A percentile compares a stretch with the other conserved stretches of the same genome.
phyloP scores from a whole-genome alignment of 2,329 filamentous ascomycete genomes.

The Lachnellula willkommii region DNA sequence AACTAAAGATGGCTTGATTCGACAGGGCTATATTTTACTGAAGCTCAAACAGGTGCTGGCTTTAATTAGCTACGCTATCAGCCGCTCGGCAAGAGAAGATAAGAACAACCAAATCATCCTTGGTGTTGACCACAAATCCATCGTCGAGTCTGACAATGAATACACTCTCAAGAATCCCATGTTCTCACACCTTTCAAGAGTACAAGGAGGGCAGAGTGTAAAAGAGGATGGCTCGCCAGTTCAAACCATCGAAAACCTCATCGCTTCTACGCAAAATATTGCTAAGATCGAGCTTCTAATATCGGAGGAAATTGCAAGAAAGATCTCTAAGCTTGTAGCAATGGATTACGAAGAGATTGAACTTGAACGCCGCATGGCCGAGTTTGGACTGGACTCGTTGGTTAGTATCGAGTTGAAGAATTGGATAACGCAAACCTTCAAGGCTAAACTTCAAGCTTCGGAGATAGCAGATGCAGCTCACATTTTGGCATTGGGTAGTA shows the following conservation, averaged over 20 bases:
- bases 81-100: slow-evolving; percentile 15
- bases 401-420: slow-evolving; percentile 15
- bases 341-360: slow-evolving; percentile 8
- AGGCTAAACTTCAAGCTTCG: slow-evolving; percentile 25
- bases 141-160: slow-evolving; percentile 3
- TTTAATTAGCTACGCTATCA: slow-evolving; percentile 22
- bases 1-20: slow-evolving; percentile 8
- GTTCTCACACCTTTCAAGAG: slow-evolving; percentile 2
- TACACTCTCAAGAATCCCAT: slow-evolving; percentile 4
- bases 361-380: slow-evolving; percentile 1
- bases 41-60: slow-evolving; percentile 23
- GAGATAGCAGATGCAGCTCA: slow-evolving; percentile 24
- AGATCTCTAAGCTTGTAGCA: slow-evolving; percentile 7
- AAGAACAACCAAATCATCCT: slow-evolving; percentile 13
- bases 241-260: neutral
- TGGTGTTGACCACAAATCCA: slow-evolving; percentile 3
- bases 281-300: neutral
- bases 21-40: slow-evolving; percentile 15
- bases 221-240: neutral
- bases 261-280: neutral
- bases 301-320: slow-evolving; percentile 1
- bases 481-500: slow-evolving; percentile 18
- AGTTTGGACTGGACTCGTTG: slow-evolving; percentile 15
- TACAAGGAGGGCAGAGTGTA: neutral
- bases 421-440: slow-evolving; percentile 20